These are phyloP conservation scores for Oryza coarctata DNA, from an alignment of 176 grass and related monocot species.

Conservation along the genomic window DNA sequence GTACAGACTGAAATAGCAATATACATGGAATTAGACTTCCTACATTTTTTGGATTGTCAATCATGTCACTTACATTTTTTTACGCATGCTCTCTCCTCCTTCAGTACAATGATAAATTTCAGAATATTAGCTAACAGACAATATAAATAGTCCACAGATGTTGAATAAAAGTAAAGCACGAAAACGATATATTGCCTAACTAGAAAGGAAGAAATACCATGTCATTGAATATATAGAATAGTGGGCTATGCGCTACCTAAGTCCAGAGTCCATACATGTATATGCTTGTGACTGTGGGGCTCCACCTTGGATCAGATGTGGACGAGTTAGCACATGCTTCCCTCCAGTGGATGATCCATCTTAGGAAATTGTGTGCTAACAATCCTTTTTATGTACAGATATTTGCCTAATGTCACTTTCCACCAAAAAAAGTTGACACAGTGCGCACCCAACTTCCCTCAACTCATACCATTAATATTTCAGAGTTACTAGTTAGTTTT, in stretches of 20 bases:
- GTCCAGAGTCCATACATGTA: not conserved
- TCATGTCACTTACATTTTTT: conserved; percentile 4
- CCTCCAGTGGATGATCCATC: not conserved
- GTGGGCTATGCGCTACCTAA: conserved; percentile 14
- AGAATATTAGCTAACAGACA: not conserved
- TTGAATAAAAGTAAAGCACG: not conserved
- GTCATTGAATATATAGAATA: conserved; percentile 15
- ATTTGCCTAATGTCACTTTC: conserved; percentile 15
- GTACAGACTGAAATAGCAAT: not conserved
- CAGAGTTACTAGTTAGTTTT: not conserved
- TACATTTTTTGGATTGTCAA: not conserved
- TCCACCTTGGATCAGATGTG: conserved; percentile 3
- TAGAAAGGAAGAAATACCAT: not conserved
- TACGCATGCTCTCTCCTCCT: not conserved
- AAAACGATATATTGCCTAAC: not conserved
- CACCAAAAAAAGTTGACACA: not conserved
- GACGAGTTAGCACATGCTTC: conserved; percentile 4
- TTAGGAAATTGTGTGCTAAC: not conserved
- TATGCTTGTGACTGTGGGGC: not conserved
- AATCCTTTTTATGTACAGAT: not conserved
- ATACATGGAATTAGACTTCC: not conserved
- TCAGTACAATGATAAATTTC: not conserved
- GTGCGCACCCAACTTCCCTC: not conserved
- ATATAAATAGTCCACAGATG: not conserved
- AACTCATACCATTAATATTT: not conserved